Percentiles rank a stretch among this genome's conserved stretches.
phyloP scores from a whole-genome alignment of 169 alveolate genomes.

The Neospora caninum region DNA sequence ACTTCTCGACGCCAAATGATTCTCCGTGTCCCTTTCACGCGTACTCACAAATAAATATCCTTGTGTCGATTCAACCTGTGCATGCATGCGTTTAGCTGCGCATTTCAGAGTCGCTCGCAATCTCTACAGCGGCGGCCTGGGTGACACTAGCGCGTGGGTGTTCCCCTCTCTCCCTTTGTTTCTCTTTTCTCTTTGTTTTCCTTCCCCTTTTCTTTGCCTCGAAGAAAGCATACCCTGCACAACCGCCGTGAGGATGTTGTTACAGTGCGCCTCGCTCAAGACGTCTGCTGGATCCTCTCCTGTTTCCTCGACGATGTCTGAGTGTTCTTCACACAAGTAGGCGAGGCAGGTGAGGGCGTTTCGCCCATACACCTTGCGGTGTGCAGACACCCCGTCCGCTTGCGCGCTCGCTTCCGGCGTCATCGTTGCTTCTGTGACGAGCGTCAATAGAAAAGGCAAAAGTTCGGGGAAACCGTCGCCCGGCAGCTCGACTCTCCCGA shows the following conservation, averaged over 20 bases:
- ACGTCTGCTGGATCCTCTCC: slow-evolving; percentile 70
- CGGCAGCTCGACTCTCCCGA: slow-evolving; percentile 78
- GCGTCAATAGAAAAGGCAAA: slow-evolving; percentile 66
- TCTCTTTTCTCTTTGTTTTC: neutral
- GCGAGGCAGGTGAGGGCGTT: slow-evolving; percentile 75
- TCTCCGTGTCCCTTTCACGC: too few species aligned
- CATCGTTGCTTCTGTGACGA: slow-evolving; percentile 14
- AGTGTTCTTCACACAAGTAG: slow-evolving; percentile 76
- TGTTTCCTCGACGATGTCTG: slow-evolving; percentile 70
- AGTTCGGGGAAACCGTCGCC: slow-evolving; percentile 74
- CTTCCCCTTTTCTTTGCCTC: neutral
- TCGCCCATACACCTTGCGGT: slow-evolving; percentile 64
- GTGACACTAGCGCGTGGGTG: too few species aligned
- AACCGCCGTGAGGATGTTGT: slow-evolving; percentile 77
- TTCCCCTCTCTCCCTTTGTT: too few species aligned
- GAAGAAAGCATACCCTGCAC: slow-evolving; percentile 64
- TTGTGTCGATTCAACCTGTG: too few species aligned
- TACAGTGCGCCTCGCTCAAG: slow-evolving; percentile 71
- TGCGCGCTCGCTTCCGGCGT: neutral
- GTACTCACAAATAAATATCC: too few species aligned
- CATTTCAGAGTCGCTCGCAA: too few species aligned
- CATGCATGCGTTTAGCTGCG: too few species aligned
- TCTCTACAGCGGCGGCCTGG: too few species aligned
- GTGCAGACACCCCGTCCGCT: slow-evolving; percentile 1
- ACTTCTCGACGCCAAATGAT: too few species aligned